Conservation (phyloP, 352 stramenopile species). For the Phytophthora foliorum region DNA sequence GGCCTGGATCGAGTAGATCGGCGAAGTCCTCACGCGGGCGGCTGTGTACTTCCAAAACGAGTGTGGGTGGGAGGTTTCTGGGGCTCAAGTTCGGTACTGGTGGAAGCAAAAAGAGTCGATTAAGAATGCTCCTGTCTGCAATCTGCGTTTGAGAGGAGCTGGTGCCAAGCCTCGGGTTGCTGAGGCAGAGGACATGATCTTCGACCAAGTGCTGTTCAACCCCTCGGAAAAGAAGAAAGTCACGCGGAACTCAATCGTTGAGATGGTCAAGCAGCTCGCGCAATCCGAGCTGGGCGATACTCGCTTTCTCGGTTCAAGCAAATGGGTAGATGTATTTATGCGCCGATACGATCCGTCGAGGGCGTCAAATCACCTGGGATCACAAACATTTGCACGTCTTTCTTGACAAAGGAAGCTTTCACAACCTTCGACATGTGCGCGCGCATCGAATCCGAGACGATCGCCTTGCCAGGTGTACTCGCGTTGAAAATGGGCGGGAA, state of each 20-base stretch:
- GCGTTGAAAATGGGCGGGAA: conserved; percentile 1
- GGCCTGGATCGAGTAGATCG: too few species aligned
- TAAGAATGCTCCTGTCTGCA: too few species aligned
- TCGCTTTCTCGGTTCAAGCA: neutral
- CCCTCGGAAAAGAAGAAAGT: neutral
- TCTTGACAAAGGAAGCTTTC: neutral
- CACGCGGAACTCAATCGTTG: too few species aligned
- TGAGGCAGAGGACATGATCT: neutral
- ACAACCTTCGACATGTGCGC: neutral
- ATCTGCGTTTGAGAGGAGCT: too few species aligned
- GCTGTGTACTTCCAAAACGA: neutral
- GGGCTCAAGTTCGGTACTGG: neutral
- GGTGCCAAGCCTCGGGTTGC: neutral
- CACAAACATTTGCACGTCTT: conserved; percentile 8
- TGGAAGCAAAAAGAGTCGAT: neutral
- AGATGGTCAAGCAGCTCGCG: neutral
- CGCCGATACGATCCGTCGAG: neutral
- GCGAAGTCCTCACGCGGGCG: neutral
- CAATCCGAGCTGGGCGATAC: neutral
- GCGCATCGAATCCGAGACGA: neutral
- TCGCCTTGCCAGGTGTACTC: neutral
- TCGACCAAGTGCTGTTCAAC: neutral
- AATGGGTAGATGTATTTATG: neutral
- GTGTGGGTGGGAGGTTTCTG: neutral
- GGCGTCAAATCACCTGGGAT: neutral